A percentile compares a stretch with the other conserved stretches of the same genome.
These are phyloP conservation scores for Drosera capensis DNA, from an alignment of 148 eudicot genomes.

Conservation along the genomic window DNA sequence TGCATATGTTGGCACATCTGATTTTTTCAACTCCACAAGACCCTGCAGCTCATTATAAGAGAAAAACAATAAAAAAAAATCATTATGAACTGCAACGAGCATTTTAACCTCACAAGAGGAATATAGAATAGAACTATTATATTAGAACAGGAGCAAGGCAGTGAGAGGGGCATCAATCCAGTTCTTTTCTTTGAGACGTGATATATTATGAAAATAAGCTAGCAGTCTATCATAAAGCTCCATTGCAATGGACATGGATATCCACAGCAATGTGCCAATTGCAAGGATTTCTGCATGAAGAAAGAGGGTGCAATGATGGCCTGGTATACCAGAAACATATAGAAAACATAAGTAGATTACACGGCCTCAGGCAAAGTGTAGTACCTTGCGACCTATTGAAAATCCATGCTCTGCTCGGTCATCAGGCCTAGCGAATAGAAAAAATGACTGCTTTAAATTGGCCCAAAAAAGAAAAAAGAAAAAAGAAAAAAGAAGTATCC, in stretches of 20 bases:
- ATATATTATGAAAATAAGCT: no score
- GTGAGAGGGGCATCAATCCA: not conserved
- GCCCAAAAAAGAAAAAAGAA: not conserved
- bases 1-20: constrained; percentile 51
- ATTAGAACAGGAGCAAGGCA: not conserved
- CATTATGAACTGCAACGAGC: not conserved
- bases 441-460: not conserved
- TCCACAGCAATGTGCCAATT: no score
- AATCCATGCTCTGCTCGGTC: constrained; percentile 21
- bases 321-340: not conserved
- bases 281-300: no score
- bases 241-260: no score
- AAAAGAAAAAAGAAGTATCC: not conserved
- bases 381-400: constrained; percentile 19
- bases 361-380: not conserved
- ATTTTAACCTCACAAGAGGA: not conserved
- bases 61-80: not conserved
- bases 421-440: constrained; percentile 30
- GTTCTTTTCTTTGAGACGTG: not conserved
- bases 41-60: constrained; percentile 23
- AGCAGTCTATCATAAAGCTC: no score
- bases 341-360: no score
- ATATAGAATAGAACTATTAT: constrained; percentile 1
- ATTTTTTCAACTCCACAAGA: constrained; percentile 33
- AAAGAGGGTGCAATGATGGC: not conserved